Evolutionary conservation across 2,329 filamentous ascomycete species (phyloP).

Genomic region (Mycosphaerella sp.): DNA sequence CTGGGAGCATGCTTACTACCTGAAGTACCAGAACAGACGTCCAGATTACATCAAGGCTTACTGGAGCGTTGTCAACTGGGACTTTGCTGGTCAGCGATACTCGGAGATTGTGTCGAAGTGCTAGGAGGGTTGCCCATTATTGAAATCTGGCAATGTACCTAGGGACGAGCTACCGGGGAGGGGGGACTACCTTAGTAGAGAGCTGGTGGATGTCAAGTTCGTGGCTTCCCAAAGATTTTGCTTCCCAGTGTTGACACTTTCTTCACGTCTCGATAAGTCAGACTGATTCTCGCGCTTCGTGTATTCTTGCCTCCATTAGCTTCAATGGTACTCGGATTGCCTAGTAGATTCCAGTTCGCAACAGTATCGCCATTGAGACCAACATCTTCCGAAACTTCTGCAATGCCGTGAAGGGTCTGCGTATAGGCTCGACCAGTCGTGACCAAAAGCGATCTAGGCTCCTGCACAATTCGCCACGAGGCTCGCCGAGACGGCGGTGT

Average conservation of each 20-base stretch:
- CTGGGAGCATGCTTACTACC: conserved; percentile 91
- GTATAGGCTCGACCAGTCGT: conserved; percentile 64
- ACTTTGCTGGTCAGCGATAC: conserved; percentile 32
- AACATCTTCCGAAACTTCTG: conserved; percentile 58
- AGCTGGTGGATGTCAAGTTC: background rate
- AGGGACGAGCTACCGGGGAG: background rate
- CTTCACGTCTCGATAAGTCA: conserved; percentile 83
- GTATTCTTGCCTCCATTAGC: conserved; percentile 49
- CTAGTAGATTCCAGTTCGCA: conserved; percentile 65
- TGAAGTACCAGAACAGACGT: conserved; percentile 75
- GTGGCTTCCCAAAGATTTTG: conserved; percentile 52
- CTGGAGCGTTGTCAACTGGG: conserved; percentile 76
- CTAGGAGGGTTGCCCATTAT: background rate
- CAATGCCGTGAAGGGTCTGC: conserved; percentile 68
- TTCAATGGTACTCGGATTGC: conserved; percentile 38
- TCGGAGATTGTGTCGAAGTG: conserved; percentile 8
- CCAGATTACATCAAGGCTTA: conserved; percentile 69
- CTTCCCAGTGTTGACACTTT: conserved; percentile 69
- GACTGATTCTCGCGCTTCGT: conserved; percentile 59
- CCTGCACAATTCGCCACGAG: conserved; percentile 65
- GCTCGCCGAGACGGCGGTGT: conserved; percentile 13
- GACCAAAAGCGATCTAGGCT: conserved; percentile 72
- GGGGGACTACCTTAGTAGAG: background rate
- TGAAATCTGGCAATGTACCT: background rate
- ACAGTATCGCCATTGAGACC: conserved; percentile 53